phyloP scores from a whole-genome alignment of 2,329 filamentous ascomycete species.

The Colletotrichum cuscutae region DNA sequence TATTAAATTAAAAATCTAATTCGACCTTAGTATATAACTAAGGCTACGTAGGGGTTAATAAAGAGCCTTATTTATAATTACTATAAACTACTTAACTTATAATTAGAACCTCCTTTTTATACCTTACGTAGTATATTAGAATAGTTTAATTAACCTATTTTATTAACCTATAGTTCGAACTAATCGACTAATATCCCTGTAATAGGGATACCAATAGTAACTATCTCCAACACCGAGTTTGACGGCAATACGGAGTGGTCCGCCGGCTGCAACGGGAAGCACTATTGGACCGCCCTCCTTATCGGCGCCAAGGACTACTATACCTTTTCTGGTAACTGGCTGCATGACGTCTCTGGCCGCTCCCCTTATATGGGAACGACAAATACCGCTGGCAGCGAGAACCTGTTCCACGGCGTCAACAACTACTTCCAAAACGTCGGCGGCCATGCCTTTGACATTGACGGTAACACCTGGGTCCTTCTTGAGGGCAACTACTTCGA shows the following conservation, averaged over 20 bases:
- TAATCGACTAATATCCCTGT: no score
- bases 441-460: conserved; percentile 62
- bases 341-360: conserved; percentile 42
- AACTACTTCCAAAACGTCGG: conserved; percentile 43
- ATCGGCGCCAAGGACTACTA: conserved; percentile 41
- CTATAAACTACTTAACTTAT: no score
- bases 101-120: no score
- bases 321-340: conserved; percentile 40
- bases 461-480: conserved; percentile 46
- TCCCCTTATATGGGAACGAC: conserved; percentile 40
- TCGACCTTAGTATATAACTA: no score
- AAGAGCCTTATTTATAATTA: no score
- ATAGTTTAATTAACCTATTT: no score
- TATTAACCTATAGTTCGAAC: no score
- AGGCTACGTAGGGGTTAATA: no score
- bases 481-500: conserved; percentile 50
- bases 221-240: conserved; percentile 52
- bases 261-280: conserved; percentile 43
- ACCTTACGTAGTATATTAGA: no score
- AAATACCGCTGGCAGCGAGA: conserved; percentile 17
- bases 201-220: no score
- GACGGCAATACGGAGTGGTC: conserved; percentile 46
- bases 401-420: conserved; percentile 41
- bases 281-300: conserved; percentile 46
- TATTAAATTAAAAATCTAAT: no score